A percentile compares a stretch with the other conserved stretches of the same genome.
Conservation (phyloP, 352 stramenopile genomes). For the Phytophthora palmivora region DNA sequence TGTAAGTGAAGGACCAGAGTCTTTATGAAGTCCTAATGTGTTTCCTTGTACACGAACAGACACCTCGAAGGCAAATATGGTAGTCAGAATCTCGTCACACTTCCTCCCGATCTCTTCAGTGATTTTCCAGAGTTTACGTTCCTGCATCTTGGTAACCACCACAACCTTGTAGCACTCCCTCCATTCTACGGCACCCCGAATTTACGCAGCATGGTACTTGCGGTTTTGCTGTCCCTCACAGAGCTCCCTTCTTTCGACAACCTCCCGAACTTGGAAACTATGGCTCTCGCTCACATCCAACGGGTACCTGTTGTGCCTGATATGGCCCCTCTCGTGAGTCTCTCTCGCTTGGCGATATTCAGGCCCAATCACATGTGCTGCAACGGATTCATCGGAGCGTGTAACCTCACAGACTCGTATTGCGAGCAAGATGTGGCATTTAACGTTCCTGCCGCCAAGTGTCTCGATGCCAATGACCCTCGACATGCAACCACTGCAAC, state of each 20-base stretch:
- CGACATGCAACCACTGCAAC: constrained; percentile 16
- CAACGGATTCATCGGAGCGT: constrained; percentile 29
- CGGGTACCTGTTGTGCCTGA: constrained; percentile 18
- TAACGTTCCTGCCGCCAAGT: constrained; percentile 17
- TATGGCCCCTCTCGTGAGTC: constrained; percentile 20
- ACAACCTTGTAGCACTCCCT: constrained; percentile 11
- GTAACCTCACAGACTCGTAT: constrained; percentile 21
- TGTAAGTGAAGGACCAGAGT: constrained; percentile 10
- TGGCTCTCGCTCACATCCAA: constrained; percentile 22
- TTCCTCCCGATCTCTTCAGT: constrained; percentile 25
- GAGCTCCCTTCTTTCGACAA: constrained; percentile 23
- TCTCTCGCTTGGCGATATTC: constrained; percentile 24
- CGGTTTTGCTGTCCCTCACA: constrained; percentile 20
- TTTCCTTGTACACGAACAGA: background rate
- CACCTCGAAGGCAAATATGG: constrained; percentile 35
- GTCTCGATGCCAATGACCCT: constrained; percentile 13
- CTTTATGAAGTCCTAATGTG: background rate
- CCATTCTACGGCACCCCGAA: constrained; percentile 18
- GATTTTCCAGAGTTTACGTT: constrained; percentile 26
- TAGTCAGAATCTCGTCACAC: constrained; percentile 19
- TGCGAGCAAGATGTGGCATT: constrained; percentile 12
- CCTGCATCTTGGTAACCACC: constrained; percentile 26
- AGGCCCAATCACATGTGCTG: constrained; percentile 32
- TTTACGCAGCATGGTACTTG: constrained; percentile 23
- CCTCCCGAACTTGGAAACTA: constrained; percentile 15